Conservation (phyloP, 2,329 filamentous ascomycete species). For the Ophiostoma angusticollis region DNA sequence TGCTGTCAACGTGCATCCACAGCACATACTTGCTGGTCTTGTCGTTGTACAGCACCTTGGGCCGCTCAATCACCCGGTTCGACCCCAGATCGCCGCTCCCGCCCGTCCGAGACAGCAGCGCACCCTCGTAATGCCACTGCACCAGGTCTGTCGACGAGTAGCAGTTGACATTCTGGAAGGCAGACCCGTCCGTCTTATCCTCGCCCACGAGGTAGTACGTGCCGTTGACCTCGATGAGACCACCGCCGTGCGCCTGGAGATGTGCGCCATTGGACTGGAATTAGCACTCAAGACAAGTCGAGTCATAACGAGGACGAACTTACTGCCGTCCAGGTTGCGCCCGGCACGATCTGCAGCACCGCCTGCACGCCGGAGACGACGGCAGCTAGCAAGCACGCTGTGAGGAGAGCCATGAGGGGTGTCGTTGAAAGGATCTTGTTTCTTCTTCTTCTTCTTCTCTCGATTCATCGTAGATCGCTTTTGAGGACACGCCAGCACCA, state of each 20-base stretch:
- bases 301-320: background rate
- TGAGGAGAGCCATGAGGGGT: constrained; percentile 1
- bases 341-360: constrained; percentile 15
- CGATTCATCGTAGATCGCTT: no score
- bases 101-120: constrained; percentile 13
- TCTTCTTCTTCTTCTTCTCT: no score
- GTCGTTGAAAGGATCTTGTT: background rate
- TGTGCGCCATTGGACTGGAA: constrained; percentile 24
- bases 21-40: constrained; percentile 32
- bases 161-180: constrained; percentile 55
- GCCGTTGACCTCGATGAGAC: constrained; percentile 43
- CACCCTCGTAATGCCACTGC: constrained; percentile 23
- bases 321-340: constrained; percentile 17
- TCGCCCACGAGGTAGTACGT: constrained; percentile 59
- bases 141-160: constrained; percentile 53
- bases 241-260: constrained; percentile 54
- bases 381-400: background rate
- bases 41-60: constrained; percentile 57
- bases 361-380: constrained; percentile 2
- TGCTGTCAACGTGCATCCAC: constrained; percentile 55
- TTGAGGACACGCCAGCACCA: no score
- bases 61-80: constrained; percentile 50
- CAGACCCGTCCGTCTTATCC: constrained; percentile 49
- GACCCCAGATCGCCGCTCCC: constrained; percentile 14
- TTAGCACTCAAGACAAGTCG: background rate